Conservation (phyloP, 768 basidiomycete genomes). For the Suillus subluteus region DNA sequence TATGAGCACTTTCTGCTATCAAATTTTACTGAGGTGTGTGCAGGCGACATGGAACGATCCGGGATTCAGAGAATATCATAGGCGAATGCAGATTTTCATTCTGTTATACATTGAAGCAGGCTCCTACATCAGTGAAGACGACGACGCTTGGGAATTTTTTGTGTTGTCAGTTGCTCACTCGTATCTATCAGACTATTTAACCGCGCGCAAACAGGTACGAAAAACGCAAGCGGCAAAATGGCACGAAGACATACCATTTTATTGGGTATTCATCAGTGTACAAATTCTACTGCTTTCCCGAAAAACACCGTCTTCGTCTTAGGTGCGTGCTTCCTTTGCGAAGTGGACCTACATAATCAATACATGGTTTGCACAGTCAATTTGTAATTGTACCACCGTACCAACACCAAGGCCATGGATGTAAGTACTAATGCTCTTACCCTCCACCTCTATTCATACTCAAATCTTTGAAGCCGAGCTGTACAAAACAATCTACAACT, state of each 20-base stretch:
- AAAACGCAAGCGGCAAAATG: slow-evolving; percentile 68
- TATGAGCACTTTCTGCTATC: not conserved
- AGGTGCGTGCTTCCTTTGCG: slow-evolving; percentile 53
- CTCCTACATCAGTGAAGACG: slow-evolving; percentile 92
- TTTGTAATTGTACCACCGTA: slow-evolving; percentile 92
- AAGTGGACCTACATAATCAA: not conserved
- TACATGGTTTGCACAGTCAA: slow-evolving; percentile 58
- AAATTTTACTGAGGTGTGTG: slow-evolving; percentile 3
- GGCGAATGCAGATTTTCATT: slow-evolving; percentile 93
- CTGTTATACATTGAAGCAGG: slow-evolving; percentile 95
- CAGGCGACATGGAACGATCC: slow-evolving; percentile 85
- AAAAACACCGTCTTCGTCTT: slow-evolving; percentile 82
- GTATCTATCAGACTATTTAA: slow-evolving; percentile 6
- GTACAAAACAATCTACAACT: slow-evolving; percentile 83
- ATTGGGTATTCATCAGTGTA: slow-evolving; percentile 94
- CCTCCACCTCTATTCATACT: not conserved
- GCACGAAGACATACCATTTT: slow-evolving; percentile 80
- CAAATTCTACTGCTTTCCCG: slow-evolving; percentile 95
- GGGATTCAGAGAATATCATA: slow-evolving; percentile 90
- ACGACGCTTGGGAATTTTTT: slow-evolving; percentile 93
- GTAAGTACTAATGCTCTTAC: slow-evolving; percentile 46
- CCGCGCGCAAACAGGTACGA: slow-evolving; percentile 63
- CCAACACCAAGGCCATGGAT: slow-evolving; percentile 89
- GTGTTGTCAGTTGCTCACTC: slow-evolving; percentile 61
- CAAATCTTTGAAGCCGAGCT: slow-evolving; percentile 64